Base-by-base conservation (phyloP, 164 flowering plant species). In the Cinnamomum chago region DNA sequence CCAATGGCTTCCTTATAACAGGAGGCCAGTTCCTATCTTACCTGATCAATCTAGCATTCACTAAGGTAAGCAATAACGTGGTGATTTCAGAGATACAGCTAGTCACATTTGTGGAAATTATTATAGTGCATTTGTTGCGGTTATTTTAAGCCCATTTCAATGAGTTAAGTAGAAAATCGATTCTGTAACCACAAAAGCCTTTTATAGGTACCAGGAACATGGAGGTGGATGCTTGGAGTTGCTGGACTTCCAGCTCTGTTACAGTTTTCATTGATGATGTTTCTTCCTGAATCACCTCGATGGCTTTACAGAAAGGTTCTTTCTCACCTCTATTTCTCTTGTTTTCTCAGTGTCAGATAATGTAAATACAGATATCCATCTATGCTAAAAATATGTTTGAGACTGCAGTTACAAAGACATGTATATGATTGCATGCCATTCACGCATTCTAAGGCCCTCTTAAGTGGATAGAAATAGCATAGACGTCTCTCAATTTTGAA, bases 151-250 rank as follows among this genome's bases (percentile, higher is more conserved):
- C 6, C n/a, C 0, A 15, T 15, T 55, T 17, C n/a, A 15, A 14
- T 55, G 60, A 14, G n/a, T 55, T 55, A 55, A 55, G n/a, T 13
- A 20, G 60, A 55, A 55, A 55, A 15, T 3, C 5, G 60, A 6
- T 15, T 55, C 15, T 55, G 20, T 55, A 55, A 55, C 60, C 47
- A 14, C 60, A 55, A 55, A n/a, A 20, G 27, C 5, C 11, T 62
- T 52, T 40, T 72, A 70, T 40, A 90, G 92, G 87, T 80, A 64
- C 86, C 84, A 0, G 90, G 91, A n/a, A 86, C 96, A 64, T 91
- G 96, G 96, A 75, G 93, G 5, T 91, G 93, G 96, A 89, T 91
- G 96, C 93, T 91, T 76, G 96, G 96, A 25, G 81, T 91, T 65
- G 91, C 93, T 17, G 91, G 88, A 68, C 6, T 88, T 50, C 96